phyloP scores from a whole-genome alignment of 805 yeast genomes.

The Lipomyces lipofer region DNA sequence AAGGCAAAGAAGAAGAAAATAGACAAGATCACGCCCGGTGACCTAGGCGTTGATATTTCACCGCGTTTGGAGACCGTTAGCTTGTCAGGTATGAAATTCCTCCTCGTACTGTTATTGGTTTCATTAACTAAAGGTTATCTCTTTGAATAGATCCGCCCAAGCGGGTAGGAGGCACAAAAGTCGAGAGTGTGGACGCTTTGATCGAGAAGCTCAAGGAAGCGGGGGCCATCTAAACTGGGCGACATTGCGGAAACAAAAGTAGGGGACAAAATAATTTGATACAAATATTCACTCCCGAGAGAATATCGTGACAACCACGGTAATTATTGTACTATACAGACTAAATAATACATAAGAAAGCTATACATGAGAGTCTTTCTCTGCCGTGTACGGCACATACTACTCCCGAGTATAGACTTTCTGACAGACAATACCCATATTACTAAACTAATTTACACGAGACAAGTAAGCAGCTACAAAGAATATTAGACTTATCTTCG shows the following conservation, averaged over 20 bases:
- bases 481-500: too few species aligned
- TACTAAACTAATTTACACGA: too few species aligned
- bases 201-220: slow-evolving; percentile 72
- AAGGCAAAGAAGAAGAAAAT: slow-evolving; percentile 97
- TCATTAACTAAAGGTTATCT: neutral
- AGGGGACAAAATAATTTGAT: neutral
- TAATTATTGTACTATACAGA: too few species aligned
- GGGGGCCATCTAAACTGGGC: slow-evolving; percentile 61
- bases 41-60: slow-evolving; percentile 65
- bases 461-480: too few species aligned
- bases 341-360: too few species aligned
- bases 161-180: slow-evolving; percentile 80
- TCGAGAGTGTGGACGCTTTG: slow-evolving; percentile 78
- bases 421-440: too few species aligned
- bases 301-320: too few species aligned
- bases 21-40: slow-evolving; percentile 61
- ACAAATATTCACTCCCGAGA: too few species aligned
- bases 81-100: slow-evolving; percentile 47
- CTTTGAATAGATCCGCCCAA: slow-evolving; percentile 65
- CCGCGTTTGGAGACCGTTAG: slow-evolving; percentile 66
- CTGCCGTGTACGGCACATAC: too few species aligned
- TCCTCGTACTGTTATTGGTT: neutral
- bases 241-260: neutral
- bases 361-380: too few species aligned
- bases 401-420: too few species aligned